Base-by-base conservation (phyloP, 306 rosid species). In the Mimosa pudica region DNA sequence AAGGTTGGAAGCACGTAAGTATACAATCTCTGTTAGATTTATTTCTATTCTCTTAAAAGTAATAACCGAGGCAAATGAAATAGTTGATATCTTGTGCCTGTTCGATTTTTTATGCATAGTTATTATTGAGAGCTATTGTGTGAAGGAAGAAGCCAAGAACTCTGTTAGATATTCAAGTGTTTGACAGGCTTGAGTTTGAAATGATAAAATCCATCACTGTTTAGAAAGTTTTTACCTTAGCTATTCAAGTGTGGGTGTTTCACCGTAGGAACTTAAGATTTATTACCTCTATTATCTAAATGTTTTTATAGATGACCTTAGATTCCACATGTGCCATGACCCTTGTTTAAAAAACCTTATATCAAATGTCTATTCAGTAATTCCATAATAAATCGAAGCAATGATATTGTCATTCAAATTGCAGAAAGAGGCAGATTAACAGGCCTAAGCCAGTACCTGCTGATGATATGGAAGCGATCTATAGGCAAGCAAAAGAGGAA, bases 1-100 rank as follows among this genome's bases (percentile, higher is more conserved):
- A 82, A 58, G 89, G 96, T 91, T 41, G 99, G 99, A 83, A 92
- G 88, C 82, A 91, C 87, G 96, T 95, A 89, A 90, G 98, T 89
- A 42, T 70, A 71, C 54, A 24, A 24, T 24, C 30, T 24, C 1
- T 66, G 48, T 79, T 75, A 33, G 48, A 57, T 57, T 70, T 11
- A 14, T 52, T 44, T 49, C 69, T 38, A 38, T 14, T 38, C 42
- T 66, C 18, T 42, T 51, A 61, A 42, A 41, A 32, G 36, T 66
- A 70, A 32, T 17, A 54, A 54, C 41, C 7, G 2, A 58, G 13
- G 44, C 44, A 58, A 12, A 24, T 60, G 14, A 13, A 58, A 32
- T 18, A 2, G 54, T 36, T 12, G 72, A 49, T 71, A 49, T 51
- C 17, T 11, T 35, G 41, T 64, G 54, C 65, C 38, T n/a, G 68